A percentile compares a stretch with the other conserved stretches of the same genome.
phyloP scores from a whole-genome alignment of 352 stramenopile genomes.

The Phytopythium cucurbitacearum region DNA sequence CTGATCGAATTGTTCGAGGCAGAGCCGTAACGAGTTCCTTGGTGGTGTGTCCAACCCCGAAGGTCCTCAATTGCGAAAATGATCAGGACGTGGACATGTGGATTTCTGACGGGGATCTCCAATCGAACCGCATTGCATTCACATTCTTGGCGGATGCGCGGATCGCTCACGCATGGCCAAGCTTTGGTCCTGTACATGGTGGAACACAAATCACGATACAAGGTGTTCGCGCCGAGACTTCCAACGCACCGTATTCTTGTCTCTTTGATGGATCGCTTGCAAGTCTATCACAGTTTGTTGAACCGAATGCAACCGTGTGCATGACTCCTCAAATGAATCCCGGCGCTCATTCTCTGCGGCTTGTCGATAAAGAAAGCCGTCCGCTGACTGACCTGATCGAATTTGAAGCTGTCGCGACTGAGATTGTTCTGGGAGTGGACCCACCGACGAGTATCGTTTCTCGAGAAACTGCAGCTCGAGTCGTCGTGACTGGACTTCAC shows the following conservation, averaged over 20 bases:
- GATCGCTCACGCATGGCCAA: slow-evolving; percentile 12
- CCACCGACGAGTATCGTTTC: slow-evolving; percentile 22
- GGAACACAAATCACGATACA: slow-evolving; percentile 22
- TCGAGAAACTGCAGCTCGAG: slow-evolving; percentile 7
- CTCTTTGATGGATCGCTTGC: slow-evolving; percentile 21
- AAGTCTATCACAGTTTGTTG: no score
- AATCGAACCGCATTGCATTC: slow-evolving; percentile 18
- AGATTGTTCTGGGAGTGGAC: slow-evolving; percentile 25
- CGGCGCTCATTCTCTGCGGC: slow-evolving; percentile 23
- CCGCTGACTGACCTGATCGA: slow-evolving; percentile 22
- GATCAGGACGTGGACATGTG: slow-evolving; percentile 19
- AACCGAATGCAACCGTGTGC: slow-evolving; percentile 14
- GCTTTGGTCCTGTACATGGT: slow-evolving; percentile 25
- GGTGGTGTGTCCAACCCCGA: slow-evolving; percentile 20
- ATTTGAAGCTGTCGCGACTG: slow-evolving; percentile 27
- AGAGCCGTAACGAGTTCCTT: slow-evolving; percentile 14
- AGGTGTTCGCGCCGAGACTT: not conserved
- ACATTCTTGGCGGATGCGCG: slow-evolving; percentile 13
- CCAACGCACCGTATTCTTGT: slow-evolving; percentile 6
- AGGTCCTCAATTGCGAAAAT: slow-evolving; percentile 5
- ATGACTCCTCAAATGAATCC: slow-evolving; percentile 16
- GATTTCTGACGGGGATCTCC: slow-evolving; percentile 23
- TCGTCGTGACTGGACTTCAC: slow-evolving; percentile 35
- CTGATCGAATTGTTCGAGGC: slow-evolving; percentile 7
- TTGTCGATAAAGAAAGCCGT: slow-evolving; percentile 17